Conservation (phyloP, 331 rosid species). For the Telfairia occidentalis region DNA sequence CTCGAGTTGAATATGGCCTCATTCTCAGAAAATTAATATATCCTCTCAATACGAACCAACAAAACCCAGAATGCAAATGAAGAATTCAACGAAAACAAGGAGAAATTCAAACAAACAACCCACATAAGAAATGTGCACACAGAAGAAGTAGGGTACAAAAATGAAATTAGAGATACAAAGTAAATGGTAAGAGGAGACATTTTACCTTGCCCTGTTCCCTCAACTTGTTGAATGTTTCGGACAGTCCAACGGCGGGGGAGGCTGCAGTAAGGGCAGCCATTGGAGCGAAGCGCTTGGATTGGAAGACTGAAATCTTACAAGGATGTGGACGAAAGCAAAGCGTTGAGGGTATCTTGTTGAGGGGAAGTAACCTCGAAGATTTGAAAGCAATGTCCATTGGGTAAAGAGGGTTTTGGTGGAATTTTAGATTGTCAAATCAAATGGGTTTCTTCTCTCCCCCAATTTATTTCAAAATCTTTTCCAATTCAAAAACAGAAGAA, state of each 20-base stretch:
- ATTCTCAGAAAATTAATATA: neutral
- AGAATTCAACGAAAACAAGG: neutral
- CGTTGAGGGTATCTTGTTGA: slow-evolving; percentile 28
- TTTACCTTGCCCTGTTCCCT: slow-evolving; percentile 55
- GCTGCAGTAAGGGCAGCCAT: slow-evolving; percentile 44
- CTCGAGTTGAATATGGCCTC: neutral
- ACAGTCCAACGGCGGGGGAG: slow-evolving; percentile 40
- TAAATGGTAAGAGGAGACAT: slow-evolving; percentile 4
- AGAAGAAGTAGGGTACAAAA: neutral
- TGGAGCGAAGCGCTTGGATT: slow-evolving; percentile 27
- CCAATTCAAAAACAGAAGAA: neutral
- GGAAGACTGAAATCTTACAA: slow-evolving; percentile 21
- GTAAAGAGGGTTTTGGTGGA: neutral
- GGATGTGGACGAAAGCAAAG: slow-evolving; percentile 22
- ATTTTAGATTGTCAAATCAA: neutral
- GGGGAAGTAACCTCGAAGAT: slow-evolving; percentile 36
- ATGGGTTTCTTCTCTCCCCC: neutral
- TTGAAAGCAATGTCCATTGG: slow-evolving; percentile 44
- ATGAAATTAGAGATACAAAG: neutral
- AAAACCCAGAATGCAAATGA: neutral
- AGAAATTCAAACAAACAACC: neutral
- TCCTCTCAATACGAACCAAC: neutral
- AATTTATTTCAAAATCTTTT: neutral
- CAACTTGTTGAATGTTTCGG: slow-evolving; percentile 57
- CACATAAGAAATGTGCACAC: neutral